These are phyloP conservation scores for Kluyveromyces aestuarii DNA, from an alignment of 805 yeast genomes.

Conservation along the genomic window DNA sequence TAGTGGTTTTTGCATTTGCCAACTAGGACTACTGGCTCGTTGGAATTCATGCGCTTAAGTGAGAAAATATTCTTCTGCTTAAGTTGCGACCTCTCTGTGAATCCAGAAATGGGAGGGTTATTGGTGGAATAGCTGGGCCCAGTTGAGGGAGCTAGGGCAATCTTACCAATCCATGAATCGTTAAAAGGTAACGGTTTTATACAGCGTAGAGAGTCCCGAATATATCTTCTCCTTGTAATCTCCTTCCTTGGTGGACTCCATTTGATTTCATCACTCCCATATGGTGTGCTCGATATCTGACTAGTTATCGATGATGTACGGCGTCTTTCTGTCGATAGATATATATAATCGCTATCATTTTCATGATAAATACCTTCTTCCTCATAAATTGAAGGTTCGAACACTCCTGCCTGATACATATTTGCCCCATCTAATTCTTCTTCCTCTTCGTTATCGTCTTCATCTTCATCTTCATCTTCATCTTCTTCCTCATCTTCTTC, in stretches of 20 bases:
- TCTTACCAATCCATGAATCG: constrained; percentile 45
- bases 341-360: constrained; percentile 17
- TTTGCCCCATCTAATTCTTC: constrained; percentile 8
- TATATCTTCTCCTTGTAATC: constrained; percentile 32
- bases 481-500: constrained; percentile 13
- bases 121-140: constrained; percentile 19
- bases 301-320: constrained; percentile 20
- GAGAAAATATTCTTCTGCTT: neutral
- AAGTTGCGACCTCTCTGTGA: constrained; percentile 3
- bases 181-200: constrained; percentile 44
- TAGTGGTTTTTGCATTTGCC: constrained; percentile 22
- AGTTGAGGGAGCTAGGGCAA: constrained; percentile 28
- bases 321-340: constrained; percentile 8
- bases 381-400: constrained; percentile 14
- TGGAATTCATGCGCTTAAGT: constrained; percentile 1
- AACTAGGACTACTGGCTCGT: constrained; percentile 7
- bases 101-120: constrained; percentile 17
- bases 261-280: constrained; percentile 27
- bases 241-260: constrained; percentile 41
- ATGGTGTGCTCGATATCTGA: constrained; percentile 16
- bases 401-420: constrained; percentile 3
- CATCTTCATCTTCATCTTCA: constrained; percentile 15
- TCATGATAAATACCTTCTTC: constrained; percentile 24
- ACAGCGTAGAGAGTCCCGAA: constrained; percentile 47
- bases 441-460: constrained; percentile 10